A percentile compares a stretch with the other conserved stretches of the same genome.
Conservation (phyloP, 495 filamentous ascomycete genomes). For the Thozetella sp. region DNA sequence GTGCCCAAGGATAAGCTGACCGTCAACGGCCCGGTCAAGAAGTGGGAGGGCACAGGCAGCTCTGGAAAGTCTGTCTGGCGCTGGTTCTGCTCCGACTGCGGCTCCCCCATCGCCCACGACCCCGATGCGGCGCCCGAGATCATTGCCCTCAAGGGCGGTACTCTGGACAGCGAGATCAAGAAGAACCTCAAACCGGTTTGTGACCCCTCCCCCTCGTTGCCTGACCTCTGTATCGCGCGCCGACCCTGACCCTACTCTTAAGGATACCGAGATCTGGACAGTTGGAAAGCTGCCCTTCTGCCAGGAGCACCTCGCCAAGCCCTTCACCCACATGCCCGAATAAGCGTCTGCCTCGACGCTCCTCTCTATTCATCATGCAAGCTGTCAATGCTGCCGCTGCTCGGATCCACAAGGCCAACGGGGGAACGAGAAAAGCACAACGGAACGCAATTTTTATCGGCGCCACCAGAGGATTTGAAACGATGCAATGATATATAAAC, state of each 20-base stretch:
- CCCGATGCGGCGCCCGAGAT: conserved; percentile 68
- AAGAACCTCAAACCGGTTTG: conserved; percentile 66
- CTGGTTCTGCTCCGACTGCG: conserved; percentile 70
- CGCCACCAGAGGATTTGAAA: no score
- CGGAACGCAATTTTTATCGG: no score
- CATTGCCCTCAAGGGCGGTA: conserved; percentile 70
- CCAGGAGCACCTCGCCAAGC: conserved; percentile 60
- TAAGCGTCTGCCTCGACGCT: conserved; percentile 25
- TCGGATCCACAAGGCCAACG: no score
- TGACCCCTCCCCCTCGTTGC: conserved; percentile 3
- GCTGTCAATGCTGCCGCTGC: neutral
- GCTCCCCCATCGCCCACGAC: conserved; percentile 70
- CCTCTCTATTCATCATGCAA: neutral
- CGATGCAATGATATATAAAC: no score
- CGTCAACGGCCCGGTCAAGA: conserved; percentile 65
- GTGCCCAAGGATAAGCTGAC: conserved; percentile 64
- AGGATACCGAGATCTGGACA: conserved; percentile 73
- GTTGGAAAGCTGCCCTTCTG: conserved; percentile 70
- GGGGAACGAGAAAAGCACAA: no score
- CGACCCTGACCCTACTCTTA: no score
- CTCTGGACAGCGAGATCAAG: conserved; percentile 63
- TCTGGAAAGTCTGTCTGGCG: conserved; percentile 65
- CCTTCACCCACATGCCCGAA: conserved; percentile 64
- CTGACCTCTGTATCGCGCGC: neutral
- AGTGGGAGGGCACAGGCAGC: conserved; percentile 52